These are phyloP conservation scores for Blastobotrys attinorum DNA, from an alignment of 805 yeast species.

Conservation along the genomic window DNA sequence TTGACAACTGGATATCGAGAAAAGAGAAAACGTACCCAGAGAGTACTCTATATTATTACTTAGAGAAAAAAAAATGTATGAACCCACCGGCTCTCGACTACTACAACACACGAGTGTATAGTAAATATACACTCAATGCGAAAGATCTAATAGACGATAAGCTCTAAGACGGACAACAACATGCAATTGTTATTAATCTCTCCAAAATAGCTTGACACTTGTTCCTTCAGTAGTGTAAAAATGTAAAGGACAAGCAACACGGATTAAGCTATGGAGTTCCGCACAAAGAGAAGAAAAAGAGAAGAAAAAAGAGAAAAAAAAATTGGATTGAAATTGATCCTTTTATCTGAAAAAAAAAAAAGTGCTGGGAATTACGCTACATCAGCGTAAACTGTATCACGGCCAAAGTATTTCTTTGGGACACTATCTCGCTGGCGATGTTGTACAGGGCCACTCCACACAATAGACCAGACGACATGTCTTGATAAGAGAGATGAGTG, in stretches of 20 bases:
- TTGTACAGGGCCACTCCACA: no score
- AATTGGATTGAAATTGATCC: neutral
- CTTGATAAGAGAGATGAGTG: no score
- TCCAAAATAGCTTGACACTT: constrained; percentile 72
- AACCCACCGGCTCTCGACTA: constrained; percentile 59
- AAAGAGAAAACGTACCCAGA: neutral
- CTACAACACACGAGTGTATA: no score
- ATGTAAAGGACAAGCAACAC: constrained; percentile 54
- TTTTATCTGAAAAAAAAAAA: no score
- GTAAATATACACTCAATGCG: no score
- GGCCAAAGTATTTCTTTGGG: no score
- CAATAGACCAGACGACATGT: no score
- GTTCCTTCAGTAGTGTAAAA: constrained; percentile 31
- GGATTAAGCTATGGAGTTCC: constrained; percentile 73
- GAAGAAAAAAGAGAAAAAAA: neutral
- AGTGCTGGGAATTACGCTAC: no score
- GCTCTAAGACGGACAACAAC: constrained; percentile 51
- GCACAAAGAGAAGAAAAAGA: constrained; percentile 36
- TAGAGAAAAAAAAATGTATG: constrained; percentile 1
- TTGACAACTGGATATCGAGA: no score
- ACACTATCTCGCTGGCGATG: no score
- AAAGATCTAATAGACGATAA: constrained; percentile 35
- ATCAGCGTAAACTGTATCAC: no score
- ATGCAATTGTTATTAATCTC: constrained; percentile 36
- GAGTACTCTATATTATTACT: neutral